Evolutionary conservation across 345 rosid genomes (phyloP).

Genomic region (Diplotaxis tenuifolia): DNA sequence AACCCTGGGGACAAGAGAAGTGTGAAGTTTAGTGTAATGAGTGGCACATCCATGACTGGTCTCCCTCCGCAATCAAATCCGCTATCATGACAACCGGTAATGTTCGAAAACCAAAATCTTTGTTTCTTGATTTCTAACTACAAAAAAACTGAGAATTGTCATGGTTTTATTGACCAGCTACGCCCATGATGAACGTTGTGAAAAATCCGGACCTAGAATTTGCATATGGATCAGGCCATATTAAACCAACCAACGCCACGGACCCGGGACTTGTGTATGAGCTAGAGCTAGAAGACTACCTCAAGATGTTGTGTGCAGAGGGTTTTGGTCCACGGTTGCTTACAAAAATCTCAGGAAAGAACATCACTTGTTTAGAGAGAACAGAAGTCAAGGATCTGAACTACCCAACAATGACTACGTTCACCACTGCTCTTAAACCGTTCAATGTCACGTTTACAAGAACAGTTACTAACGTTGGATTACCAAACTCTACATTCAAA

Average conservation of each 20-base stretch:
- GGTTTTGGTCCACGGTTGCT: constrained; percentile 10
- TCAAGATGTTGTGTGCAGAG: constrained; percentile 28
- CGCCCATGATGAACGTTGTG: constrained; percentile 22
- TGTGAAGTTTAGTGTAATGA: constrained; percentile 28
- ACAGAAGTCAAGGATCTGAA: constrained; percentile 35
- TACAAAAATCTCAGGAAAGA: constrained; percentile 20
- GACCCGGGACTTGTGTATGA: constrained; percentile 38
- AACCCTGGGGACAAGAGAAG: constrained; percentile 16
- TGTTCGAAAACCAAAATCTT: neutral
- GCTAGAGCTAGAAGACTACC: constrained; percentile 20
- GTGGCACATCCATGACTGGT: constrained; percentile 56
- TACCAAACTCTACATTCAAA: constrained; percentile 37
- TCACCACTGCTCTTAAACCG: neutral
- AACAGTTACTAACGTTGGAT: constrained; percentile 44
- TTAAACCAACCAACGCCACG: constrained; percentile 29
- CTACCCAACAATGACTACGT: constrained; percentile 39
- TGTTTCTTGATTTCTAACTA: neutral
- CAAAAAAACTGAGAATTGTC: neutral
- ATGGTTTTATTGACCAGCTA: constrained; percentile 21
- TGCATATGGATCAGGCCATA: constrained; percentile 30
- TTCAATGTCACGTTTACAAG: constrained; percentile 31
- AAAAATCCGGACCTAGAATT: constrained; percentile 31
- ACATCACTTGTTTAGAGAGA: constrained; percentile 23
- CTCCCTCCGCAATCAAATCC: constrained; percentile 44
- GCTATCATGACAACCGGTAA: constrained; percentile 47